Evolutionary conservation across 2,329 filamentous ascomycete genomes (phyloP).

Genomic region (Gremmenia infestans): DNA sequence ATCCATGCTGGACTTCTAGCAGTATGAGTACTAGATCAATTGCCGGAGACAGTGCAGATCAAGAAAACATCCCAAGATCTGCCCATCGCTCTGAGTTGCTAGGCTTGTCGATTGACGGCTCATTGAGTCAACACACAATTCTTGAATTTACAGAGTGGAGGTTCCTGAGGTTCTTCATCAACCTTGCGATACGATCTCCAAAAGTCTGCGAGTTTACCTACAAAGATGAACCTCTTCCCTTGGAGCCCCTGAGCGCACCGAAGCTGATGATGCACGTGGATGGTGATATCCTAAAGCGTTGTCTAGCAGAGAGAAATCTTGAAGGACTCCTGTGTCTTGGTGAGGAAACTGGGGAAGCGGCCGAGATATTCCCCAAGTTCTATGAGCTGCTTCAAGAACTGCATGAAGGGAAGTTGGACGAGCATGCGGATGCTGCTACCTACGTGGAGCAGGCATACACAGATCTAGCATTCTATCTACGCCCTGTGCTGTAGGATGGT

Average conservation of each 20-base stretch:
- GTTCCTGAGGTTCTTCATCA: conserved; percentile 69
- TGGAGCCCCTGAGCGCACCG: conserved; percentile 38
- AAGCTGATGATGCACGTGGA: conserved; percentile 57
- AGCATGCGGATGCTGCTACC: conserved; percentile 20
- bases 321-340: conserved; percentile 36
- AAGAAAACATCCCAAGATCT: background rate
- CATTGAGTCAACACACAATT: conserved; percentile 63
- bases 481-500: conserved; percentile 41
- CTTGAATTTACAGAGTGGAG: conserved; percentile 58
- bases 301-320: conserved; percentile 43
- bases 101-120: conserved; percentile 65
- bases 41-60: background rate
- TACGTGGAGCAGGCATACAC: conserved; percentile 49
- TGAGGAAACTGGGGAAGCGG: conserved; percentile 3
- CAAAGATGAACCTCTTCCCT: conserved; percentile 19
- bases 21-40: conserved; percentile 37
- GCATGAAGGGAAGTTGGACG: conserved; percentile 39
- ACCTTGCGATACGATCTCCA: conserved; percentile 50
- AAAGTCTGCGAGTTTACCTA: conserved; percentile 46
- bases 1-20: conserved; percentile 16
- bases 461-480: conserved; percentile 49
- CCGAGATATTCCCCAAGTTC: conserved; percentile 34
- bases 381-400: conserved; percentile 45
- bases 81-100: conserved; percentile 42
- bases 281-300: conserved; percentile 57